These are phyloP conservation scores for Immersiporthe knoxdaviesiana DNA, from an alignment of 2,329 filamentous ascomycete genomes.

Conservation along the genomic window DNA sequence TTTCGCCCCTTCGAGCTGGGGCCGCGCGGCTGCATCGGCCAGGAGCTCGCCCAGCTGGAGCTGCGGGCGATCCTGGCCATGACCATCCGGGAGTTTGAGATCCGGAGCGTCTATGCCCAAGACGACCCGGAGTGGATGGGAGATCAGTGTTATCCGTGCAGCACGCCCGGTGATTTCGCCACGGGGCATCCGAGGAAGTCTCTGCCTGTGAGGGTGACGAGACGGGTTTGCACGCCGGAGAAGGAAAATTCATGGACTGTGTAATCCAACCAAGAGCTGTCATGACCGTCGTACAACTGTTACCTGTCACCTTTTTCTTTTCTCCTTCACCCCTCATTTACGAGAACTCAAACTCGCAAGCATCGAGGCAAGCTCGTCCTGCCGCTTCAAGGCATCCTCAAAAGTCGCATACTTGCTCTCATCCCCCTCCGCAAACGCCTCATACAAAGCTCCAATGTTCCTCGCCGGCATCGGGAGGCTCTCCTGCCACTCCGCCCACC, in stretches of 20 bases:
- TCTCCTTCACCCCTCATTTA: not conserved
- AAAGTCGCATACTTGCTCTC: constrained; percentile 22
- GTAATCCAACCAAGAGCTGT: not conserved
- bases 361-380: constrained; percentile 16
- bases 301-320: too few relatives aligned
- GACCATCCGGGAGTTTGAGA: constrained; percentile 28
- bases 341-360: not conserved
- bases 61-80: constrained; percentile 36
- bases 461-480: constrained; percentile 47
- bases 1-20: constrained; percentile 46
- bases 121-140: constrained; percentile 24
- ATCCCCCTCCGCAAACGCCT: constrained; percentile 45
- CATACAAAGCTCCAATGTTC: constrained; percentile 61
- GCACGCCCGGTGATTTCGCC: constrained; percentile 1
- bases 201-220: constrained; percentile 19
- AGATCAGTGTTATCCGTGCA: constrained; percentile 17
- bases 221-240: not conserved
- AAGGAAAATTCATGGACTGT: not conserved
- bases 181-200: constrained; percentile 22
- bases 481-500: constrained; percentile 52
- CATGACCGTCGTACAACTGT: not conserved
- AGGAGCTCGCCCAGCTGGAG: constrained; percentile 45
- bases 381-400: constrained; percentile 18
- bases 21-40: constrained; percentile 49
- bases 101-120: constrained; percentile 18